Evolutionary conservation across 148 eudicot species (phyloP).

Genomic region (Vaccinium macrocarpon): DNA sequence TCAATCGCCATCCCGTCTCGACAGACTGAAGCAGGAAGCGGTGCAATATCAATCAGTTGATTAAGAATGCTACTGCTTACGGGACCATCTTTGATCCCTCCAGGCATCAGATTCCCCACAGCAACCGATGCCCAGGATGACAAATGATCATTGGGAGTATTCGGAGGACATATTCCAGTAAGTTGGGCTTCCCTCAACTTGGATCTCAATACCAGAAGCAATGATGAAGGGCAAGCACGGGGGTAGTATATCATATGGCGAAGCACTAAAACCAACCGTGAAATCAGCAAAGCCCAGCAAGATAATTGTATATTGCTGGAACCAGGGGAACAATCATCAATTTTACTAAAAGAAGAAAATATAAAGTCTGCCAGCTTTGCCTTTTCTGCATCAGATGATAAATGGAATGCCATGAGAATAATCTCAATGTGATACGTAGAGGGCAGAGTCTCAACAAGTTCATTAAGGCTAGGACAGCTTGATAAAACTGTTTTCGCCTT

Average conservation of each 20-base stretch:
- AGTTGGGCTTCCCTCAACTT: conserved; percentile 55
- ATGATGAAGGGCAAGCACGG: conserved; percentile 66
- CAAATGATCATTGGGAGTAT: conserved; percentile 31
- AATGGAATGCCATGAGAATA: conserved; percentile 82
- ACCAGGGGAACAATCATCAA: conserved; percentile 40
- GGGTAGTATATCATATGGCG: conserved; percentile 84
- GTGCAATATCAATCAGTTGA: conserved; percentile 79
- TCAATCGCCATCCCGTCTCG: conserved; percentile 33
- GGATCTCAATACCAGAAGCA: conserved; percentile 72
- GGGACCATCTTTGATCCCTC: conserved; percentile 40
- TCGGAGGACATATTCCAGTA: conserved; percentile 33
- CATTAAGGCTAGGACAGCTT: conserved; percentile 42
- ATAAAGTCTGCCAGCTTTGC: conserved; percentile 42
- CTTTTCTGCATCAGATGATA: conserved; percentile 86
- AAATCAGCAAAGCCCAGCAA: conserved; percentile 80
- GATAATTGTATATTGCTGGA: conserved; percentile 55
- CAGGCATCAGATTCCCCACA: conserved; percentile 45
- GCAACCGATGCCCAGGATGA: conserved; percentile 63
- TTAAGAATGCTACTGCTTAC: conserved; percentile 44
- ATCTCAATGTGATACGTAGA: conserved; percentile 86
- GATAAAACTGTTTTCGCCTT: conserved; percentile 49
- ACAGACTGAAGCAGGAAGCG: conserved; percentile 52
- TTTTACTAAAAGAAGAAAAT: conserved; percentile 48
- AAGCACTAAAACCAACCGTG: conserved; percentile 73
- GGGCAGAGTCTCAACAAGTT: conserved; percentile 65